Percentiles rank a stretch among this genome's conserved stretches.
Conservation (phyloP, 148 eudicot genomes). For the Bassia scoparia region DNA sequence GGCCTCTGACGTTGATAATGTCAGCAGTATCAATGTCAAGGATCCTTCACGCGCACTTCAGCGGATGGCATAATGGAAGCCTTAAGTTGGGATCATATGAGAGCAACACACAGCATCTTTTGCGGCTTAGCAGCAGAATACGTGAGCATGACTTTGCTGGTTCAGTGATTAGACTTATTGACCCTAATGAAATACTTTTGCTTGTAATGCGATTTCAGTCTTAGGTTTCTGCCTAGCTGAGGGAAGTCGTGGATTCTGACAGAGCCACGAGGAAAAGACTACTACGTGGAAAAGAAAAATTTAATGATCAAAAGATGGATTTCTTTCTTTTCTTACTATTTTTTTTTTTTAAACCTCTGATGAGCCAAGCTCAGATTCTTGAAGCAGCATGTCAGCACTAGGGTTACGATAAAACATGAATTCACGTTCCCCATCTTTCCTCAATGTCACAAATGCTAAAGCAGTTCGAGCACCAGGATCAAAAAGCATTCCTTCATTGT, state of each 20-base stretch:
- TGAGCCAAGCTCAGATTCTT: constrained; percentile 83
- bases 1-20: constrained; percentile 66
- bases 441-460: constrained; percentile 92
- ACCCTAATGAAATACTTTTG: constrained; percentile 93
- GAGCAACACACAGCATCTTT: constrained; percentile 82
- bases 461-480: constrained; percentile 98
- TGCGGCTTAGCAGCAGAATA: constrained; percentile 88
- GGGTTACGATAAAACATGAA: constrained; percentile 99
- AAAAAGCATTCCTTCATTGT: constrained; percentile 86
- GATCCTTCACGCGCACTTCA: constrained; percentile 86
- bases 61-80: constrained; percentile 93
- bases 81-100: constrained; percentile 97
- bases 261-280: too few relatives aligned
- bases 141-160: constrained; percentile 93
- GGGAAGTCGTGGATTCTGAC: too few relatives aligned
- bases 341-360: too few relatives aligned
- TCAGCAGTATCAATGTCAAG: constrained; percentile 89
- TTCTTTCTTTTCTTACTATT: too few relatives aligned
- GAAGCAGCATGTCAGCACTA: constrained; percentile 98
- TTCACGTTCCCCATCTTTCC: constrained; percentile 92
- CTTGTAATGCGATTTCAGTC: constrained; percentile 51
- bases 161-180: constrained; percentile 92
- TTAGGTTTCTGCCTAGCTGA: too few relatives aligned
- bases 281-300: too few relatives aligned
- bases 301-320: too few relatives aligned